phyloP scores from a whole-genome alignment of 768 basidiomycete species.

The Lactarius akahatsu region DNA sequence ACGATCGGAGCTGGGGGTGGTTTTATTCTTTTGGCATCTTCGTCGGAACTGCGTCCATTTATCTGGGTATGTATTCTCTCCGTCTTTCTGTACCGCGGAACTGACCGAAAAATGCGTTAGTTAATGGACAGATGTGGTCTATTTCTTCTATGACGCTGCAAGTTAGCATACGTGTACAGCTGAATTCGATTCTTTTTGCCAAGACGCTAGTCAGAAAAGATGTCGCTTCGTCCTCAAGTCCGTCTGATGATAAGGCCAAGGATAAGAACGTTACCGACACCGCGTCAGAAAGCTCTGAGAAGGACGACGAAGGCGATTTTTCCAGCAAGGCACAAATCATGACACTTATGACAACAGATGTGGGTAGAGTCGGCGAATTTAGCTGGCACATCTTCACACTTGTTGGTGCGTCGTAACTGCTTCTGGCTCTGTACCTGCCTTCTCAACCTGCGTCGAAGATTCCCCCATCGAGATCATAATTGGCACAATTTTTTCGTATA shows the following conservation, averaged over 20 bases:
- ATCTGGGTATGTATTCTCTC: conserved; percentile 42
- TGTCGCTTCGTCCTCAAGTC: conserved; percentile 60
- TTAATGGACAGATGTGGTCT: conserved; percentile 70
- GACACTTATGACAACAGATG: conserved; percentile 95
- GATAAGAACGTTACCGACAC: conserved; percentile 29
- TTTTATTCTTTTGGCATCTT: conserved; percentile 59
- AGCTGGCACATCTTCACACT: conserved; percentile 75
- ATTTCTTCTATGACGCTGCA: conserved; percentile 67
- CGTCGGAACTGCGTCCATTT: conserved; percentile 42
- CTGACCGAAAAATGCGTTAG: conserved; percentile 37
- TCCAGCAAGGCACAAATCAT: conserved; percentile 72
- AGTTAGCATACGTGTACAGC: conserved; percentile 66
- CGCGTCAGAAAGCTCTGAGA: conserved; percentile 42
- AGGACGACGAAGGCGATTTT: conserved; percentile 49
- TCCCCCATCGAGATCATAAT: conserved; percentile 76
- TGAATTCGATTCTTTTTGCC: conserved; percentile 78
- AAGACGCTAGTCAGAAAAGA: conserved; percentile 89
- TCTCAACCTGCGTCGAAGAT: conserved; percentile 45
- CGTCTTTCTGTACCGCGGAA: not conserved
- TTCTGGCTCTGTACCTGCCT: not conserved
- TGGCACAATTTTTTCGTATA: conserved; percentile 74
- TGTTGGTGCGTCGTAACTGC: conserved; percentile 48
- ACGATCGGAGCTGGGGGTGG: conserved; percentile 70
- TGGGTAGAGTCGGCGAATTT: conserved; percentile 86
- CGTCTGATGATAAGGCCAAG: conserved; percentile 30